Evolutionary conservation across 2,329 filamentous ascomycete species (phyloP), one percentile per base, ranked within the genome.

Genomic region (Aspergillus thermomutatus): DNA sequence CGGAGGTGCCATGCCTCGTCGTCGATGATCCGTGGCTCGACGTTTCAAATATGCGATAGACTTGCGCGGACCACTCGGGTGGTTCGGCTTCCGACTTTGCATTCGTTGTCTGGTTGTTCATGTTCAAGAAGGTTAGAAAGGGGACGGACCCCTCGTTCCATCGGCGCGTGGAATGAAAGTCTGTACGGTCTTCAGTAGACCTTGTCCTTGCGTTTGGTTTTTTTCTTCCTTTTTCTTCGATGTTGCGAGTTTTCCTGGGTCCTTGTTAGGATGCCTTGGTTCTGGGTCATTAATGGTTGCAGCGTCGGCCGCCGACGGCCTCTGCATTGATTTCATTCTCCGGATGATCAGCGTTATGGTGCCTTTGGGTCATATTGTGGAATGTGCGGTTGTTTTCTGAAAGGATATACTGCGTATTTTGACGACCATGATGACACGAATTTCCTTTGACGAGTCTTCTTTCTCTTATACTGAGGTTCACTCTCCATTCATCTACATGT

Each of bases 1-100:
- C n/a, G 73, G 70, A 47, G 72, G 69, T 41, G 72, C 73, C n/a
- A 70, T 75, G 60, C 63, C 69, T 52, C 73, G 75, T 43, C 74
- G 73, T 53, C 72, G 74, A 52, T 76, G 67, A 71, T 49, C n/a
- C n/a, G n/a, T n/a, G n/a, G n/a, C n/a, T n/a, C n/a, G n/a, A n/a
- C n/a, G n/a, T n/a, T n/a, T n/a, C n/a, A n/a, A n/a, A n/a, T 52
- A 14, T 10, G 43, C 3, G 10, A 43, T 43, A 43, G 31, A 34
- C 31, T 17, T n/a, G n/a, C n/a, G n/a, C n/a, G n/a, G n/a, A n/a
- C n/a, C n/a, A n/a, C n/a, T n/a, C n/a, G n/a, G n/a, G 26, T 27
- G 9, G 26, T 31, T 31, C 14, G 28, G 28, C 11, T 43, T n/a
- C 43, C 43, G 21, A 19, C 26, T 50, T 50, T 23, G 19, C n/a